These are phyloP conservation scores for Rhazya stricta DNA, from an alignment of 257 asterid genomes.

Conservation along the genomic window DNA sequence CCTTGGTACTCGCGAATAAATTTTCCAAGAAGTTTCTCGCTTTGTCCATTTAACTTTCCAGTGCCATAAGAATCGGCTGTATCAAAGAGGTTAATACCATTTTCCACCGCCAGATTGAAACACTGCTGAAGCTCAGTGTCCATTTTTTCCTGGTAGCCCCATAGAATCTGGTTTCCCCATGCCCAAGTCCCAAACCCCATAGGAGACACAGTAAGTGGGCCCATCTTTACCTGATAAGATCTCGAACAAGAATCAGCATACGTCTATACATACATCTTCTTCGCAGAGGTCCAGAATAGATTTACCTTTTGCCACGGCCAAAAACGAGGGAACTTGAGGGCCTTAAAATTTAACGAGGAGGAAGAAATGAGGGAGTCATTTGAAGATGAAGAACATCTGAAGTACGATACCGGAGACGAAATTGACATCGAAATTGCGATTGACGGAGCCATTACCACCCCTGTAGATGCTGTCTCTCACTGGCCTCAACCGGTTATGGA, in stretches of 20 bases:
- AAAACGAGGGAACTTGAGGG: slow-evolving; percentile 67
- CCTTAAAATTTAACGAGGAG: slow-evolving; percentile 34
- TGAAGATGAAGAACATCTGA: slow-evolving; percentile 40
- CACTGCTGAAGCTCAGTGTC: slow-evolving; percentile 75
- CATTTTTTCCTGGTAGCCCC: slow-evolving; percentile 95
- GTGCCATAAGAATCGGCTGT: slow-evolving; percentile 99
- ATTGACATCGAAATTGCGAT: slow-evolving; percentile 18
- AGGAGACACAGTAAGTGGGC: slow-evolving; percentile 75
- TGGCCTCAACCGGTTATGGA: not conserved
- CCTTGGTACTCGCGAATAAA: slow-evolving; percentile 62
- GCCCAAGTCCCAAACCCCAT: slow-evolving; percentile 99
- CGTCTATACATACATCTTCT: not conserved
- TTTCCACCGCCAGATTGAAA: slow-evolving; percentile 73
- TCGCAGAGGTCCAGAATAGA: not conserved
- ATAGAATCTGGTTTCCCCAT: slow-evolving; percentile 93
- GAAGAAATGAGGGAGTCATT: slow-evolving; percentile 32
- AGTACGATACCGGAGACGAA: slow-evolving; percentile 27
- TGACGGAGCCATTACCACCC: slow-evolving; percentile 48
- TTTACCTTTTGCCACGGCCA: slow-evolving; percentile 96
- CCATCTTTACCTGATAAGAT: slow-evolving; percentile 62
- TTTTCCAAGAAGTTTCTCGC: slow-evolving; percentile 92
- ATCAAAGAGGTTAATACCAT: slow-evolving; percentile 80
- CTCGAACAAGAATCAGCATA: slow-evolving; percentile 6
- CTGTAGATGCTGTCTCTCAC: slow-evolving; percentile 19
- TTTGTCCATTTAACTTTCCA: slow-evolving; percentile 76